phyloP scores from a whole-genome alignment of 2,329 filamentous ascomycete species.

The Cladosporium sp. region DNA sequence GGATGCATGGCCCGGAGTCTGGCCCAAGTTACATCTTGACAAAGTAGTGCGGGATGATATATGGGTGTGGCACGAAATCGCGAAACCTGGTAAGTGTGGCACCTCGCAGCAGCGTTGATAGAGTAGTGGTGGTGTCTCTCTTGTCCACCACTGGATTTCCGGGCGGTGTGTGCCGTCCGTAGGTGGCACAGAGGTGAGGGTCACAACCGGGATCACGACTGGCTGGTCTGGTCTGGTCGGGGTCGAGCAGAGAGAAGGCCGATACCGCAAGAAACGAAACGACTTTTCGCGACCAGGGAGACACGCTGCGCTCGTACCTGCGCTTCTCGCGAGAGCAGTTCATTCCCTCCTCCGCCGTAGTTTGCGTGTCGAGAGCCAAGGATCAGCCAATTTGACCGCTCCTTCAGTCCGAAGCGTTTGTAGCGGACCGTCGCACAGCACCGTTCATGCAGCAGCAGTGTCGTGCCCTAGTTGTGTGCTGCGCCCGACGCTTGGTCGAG shows the following conservation, averaged over 20 bases:
- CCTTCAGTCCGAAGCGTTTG: neutral
- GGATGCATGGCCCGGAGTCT: neutral
- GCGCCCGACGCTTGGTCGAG: neutral
- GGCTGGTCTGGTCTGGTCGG: too few species aligned
- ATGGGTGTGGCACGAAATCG: neutral
- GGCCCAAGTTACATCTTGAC: neutral
- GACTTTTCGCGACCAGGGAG: neutral
- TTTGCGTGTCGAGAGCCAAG: conserved; percentile 1
- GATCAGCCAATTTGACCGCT: conserved; percentile 8
- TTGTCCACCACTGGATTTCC: neutral
- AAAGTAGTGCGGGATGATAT: neutral
- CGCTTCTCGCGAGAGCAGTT: neutral
- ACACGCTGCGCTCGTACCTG: neutral
- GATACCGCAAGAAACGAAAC: conserved; percentile 1
- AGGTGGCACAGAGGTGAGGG: neutral
- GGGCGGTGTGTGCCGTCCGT: neutral
- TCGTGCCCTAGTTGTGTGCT: neutral
- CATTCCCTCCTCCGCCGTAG: neutral
- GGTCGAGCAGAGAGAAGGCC: neutral
- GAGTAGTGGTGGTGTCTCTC: too few species aligned
- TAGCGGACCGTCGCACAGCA: conserved; percentile 7
- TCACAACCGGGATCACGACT: neutral
- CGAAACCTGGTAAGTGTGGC: neutral
- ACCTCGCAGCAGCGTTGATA: neutral
- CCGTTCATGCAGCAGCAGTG: neutral